A percentile compares a stretch with the other conserved stretches of the same genome.
Conservation (phyloP, 495 filamentous ascomycete species). For the Geopyxis carbonaria region DNA sequence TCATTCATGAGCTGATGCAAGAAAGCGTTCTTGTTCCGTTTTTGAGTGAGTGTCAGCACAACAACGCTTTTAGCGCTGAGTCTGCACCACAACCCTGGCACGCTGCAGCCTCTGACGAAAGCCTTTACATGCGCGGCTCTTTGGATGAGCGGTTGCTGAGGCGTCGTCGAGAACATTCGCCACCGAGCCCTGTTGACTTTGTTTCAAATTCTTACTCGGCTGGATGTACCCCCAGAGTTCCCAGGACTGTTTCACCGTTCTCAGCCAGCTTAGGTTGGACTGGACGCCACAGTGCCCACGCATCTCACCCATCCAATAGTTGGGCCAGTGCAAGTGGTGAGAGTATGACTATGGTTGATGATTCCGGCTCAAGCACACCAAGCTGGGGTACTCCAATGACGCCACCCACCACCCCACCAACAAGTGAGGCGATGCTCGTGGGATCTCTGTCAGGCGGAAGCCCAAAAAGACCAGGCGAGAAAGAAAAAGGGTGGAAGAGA, state of each 20-base stretch:
- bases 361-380: conserved; percentile 34
- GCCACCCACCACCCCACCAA: conserved; percentile 73
- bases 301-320: neutral
- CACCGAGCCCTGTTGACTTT: conserved; percentile 20
- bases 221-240: conserved; percentile 17
- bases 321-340: conserved; percentile 29
- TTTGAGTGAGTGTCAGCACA: conserved; percentile 39
- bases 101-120: conserved; percentile 22
- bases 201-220: conserved; percentile 24
- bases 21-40: conserved; percentile 81
- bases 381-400: conserved; percentile 55
- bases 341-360: conserved; percentile 27
- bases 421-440: conserved; percentile 39
- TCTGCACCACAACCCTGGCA: conserved; percentile 24
- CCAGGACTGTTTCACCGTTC: conserved; percentile 18
- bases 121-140: conserved; percentile 25
- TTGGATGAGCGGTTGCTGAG: conserved; percentile 26
- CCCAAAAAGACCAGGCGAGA: conserved; percentile 25
- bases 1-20: conserved; percentile 91
- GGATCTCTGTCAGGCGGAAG: conserved; percentile 37
- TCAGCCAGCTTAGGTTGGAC: conserved; percentile 17
- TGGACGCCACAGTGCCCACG: conserved; percentile 10
- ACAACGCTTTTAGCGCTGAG: conserved; percentile 16
- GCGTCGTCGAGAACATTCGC: conserved; percentile 18
- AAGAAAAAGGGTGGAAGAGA: conserved; percentile 58